Percentiles rank a stretch among this genome's conserved stretches.
phyloP scores from a whole-genome alignment of 768 basidiomycete species.

The Leucocoprinus sp. region DNA sequence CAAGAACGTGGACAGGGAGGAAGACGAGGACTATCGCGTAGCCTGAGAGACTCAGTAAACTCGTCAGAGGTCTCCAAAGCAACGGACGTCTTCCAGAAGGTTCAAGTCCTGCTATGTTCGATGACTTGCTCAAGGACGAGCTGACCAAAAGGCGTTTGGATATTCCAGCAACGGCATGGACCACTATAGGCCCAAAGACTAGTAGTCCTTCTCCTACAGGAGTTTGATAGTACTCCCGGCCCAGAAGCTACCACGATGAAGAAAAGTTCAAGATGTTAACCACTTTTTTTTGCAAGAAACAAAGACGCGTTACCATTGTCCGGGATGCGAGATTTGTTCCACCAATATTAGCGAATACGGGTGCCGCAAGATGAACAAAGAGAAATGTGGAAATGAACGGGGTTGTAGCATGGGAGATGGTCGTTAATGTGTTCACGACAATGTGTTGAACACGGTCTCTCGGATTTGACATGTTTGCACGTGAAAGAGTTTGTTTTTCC shows the following conservation, averaged over 20 bases:
- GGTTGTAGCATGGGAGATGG: conserved; percentile 56
- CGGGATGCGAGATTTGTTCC: conserved; percentile 62
- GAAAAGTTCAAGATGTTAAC: background rate
- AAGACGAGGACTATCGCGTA: conserved; percentile 50
- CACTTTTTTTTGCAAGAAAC: background rate
- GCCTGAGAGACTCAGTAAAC: conserved; percentile 53
- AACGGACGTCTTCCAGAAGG: background rate
- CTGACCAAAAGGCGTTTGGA: conserved; percentile 44
- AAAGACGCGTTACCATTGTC: conserved; percentile 55
- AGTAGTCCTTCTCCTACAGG: conserved; percentile 58
- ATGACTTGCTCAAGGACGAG: conserved; percentile 12
- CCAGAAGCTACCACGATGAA: conserved; percentile 49
- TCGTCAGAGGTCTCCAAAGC: conserved; percentile 21
- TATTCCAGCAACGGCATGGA: conserved; percentile 55
- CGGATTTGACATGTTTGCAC: background rate
- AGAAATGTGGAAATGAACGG: conserved; percentile 76
- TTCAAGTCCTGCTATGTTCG: conserved; percentile 1
- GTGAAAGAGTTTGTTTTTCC: no score
- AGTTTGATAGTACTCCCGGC: conserved; percentile 83
- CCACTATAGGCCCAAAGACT: conserved; percentile 54
- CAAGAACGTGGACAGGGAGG: conserved; percentile 61
- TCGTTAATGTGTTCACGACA: conserved; percentile 32
- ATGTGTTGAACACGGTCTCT: background rate
- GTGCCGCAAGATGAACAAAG: conserved; percentile 72
- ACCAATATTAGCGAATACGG: conserved; percentile 61